Evolutionary conservation across 768 basidiomycete species (phyloP).

Genomic region (Pleurotus sapidus): DNA sequence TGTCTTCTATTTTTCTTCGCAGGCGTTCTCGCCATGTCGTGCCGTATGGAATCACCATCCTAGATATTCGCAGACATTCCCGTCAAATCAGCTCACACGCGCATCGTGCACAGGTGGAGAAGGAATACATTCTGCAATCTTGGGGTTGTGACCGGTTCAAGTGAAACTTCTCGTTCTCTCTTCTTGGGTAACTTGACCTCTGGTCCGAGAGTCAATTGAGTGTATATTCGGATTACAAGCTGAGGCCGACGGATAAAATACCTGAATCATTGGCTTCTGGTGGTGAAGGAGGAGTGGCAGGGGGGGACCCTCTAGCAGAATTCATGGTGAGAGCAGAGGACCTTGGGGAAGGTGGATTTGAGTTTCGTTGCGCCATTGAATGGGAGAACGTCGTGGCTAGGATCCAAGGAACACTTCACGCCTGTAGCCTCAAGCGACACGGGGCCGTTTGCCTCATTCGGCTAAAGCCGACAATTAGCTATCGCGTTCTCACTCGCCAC

Average conservation of each 20-base stretch:
- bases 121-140: constrained; percentile 26
- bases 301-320: constrained; percentile 23
- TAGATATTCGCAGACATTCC: constrained; percentile 16
- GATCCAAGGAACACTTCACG: constrained; percentile 1
- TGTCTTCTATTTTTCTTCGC: constrained; percentile 74
- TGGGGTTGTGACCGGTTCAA: constrained; percentile 61
- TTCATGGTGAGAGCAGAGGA: neutral
- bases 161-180: constrained; percentile 74
- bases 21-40: constrained; percentile 51
- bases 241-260: constrained; percentile 1
- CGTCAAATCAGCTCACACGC: constrained; percentile 5
- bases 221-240: neutral
- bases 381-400: neutral
- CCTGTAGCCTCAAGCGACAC: neutral
- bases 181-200: constrained; percentile 60
- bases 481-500: neutral
- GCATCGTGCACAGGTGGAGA: neutral
- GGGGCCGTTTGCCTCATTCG: constrained; percentile 19
- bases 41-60: constrained; percentile 36
- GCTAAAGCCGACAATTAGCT: constrained; percentile 30
- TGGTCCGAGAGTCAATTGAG: constrained; percentile 12
- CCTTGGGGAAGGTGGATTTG: neutral
- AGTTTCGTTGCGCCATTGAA: neutral
- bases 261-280: constrained; percentile 43
- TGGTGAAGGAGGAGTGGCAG: constrained; percentile 44